Percentiles rank a stretch among this genome's conserved stretches.
These are phyloP conservation scores for Collybia mongolica DNA, from an alignment of 768 basidiomycete species.

Conservation along the genomic window DNA sequence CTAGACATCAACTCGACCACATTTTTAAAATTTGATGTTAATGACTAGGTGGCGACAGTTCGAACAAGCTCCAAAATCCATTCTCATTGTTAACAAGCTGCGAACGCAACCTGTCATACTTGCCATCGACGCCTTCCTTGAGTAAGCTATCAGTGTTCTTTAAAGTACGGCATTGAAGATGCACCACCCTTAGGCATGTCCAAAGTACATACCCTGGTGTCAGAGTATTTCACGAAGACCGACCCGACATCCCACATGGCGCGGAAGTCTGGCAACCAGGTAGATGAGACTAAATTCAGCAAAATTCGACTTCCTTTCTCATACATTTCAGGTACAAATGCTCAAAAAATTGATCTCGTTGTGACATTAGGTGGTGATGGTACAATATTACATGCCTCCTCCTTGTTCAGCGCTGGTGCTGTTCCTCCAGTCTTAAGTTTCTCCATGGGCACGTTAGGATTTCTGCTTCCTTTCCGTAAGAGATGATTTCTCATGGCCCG, in stretches of 20 bases:
- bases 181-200: conserved; percentile 46
- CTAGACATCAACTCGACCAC: not conserved
- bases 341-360: conserved; percentile 77
- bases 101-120: conserved; percentile 75
- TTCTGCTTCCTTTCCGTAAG: conserved; percentile 92
- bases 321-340: conserved; percentile 34
- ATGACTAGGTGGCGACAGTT: conserved; percentile 35
- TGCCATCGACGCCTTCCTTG: conserved; percentile 72
- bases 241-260: conserved; percentile 61
- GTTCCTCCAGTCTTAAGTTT: conserved; percentile 92
- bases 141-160: conserved; percentile 37
- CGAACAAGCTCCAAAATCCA: conserved; percentile 50
- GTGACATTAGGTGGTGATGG: conserved; percentile 94
- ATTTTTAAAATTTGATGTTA: conserved; percentile 20
- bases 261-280: conserved; percentile 68
- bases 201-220: conserved; percentile 56
- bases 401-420: conserved; percentile 84
- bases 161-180: not conserved
- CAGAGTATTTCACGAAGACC: conserved; percentile 65
- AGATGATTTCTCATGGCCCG: conserved; percentile 9
- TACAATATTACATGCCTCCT: conserved; percentile 91
- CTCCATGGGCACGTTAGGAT: conserved; percentile 92
- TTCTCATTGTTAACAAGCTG: conserved; percentile 80
- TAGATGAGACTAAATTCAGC: conserved; percentile 20
- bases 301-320: not conserved